Evolutionary conservation across 352 stramenopile genomes (phyloP).

Genomic region (Aphanomyces stellatus): DNA sequence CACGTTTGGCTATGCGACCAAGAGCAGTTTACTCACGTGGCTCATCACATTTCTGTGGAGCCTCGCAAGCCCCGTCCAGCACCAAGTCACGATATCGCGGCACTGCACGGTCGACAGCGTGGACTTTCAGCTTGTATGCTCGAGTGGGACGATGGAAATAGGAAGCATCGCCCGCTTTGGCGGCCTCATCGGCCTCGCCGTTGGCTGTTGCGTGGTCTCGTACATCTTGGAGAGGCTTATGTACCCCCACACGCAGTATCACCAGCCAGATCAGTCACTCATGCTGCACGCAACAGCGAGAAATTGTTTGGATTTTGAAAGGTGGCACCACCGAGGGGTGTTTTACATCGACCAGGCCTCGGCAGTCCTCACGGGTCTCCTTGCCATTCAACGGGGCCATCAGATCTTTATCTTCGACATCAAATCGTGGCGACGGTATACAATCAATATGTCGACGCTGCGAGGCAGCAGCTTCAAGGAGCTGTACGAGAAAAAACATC

Average conservation of each 20-base stretch:
- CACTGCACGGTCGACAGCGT: neutral
- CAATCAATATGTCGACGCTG: too few relatives aligned
- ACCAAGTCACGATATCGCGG: neutral
- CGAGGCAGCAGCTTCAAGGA: too few relatives aligned
- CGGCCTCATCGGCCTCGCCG: neutral
- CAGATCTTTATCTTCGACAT: neutral
- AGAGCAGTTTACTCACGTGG: neutral
- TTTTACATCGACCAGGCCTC: slow-evolving; percentile 8
- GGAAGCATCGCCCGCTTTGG: neutral
- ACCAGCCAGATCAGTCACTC: neutral
- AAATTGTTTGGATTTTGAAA: neutral
- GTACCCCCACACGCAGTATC: neutral
- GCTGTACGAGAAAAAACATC: too few relatives aligned
- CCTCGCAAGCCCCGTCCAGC: neutral
- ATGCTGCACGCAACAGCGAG: neutral
- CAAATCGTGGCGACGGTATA: slow-evolving; percentile 14
- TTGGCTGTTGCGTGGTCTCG: neutral
- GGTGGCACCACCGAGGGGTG: neutral
- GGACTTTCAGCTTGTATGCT: neutral
- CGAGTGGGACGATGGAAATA: neutral
- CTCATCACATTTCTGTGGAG: neutral
- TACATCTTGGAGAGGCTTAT: neutral
- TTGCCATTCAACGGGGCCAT: neutral
- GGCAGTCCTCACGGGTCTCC: neutral
- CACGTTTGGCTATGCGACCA: neutral